Base-by-base conservation (phyloP, 2,329 filamentous ascomycete genomes). In the Tolypocladium tundrense region DNA sequence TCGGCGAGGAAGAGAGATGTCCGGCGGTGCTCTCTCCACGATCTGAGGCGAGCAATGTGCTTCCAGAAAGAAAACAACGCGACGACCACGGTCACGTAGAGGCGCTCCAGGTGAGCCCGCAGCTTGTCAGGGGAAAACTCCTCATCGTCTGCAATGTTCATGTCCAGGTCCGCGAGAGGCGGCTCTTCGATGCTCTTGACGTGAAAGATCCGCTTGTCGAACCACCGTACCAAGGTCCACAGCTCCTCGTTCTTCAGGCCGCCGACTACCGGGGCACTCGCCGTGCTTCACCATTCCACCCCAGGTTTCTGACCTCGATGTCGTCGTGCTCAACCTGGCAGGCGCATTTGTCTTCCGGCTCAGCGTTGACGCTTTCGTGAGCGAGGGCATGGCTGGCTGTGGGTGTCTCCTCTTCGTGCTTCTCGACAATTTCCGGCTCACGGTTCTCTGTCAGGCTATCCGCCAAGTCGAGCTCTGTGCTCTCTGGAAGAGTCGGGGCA, bases 41-140 rank as follows among this genome's bases (percentile, higher is more conserved):
- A 93, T 19, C 91, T 80, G 7, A 96, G 73, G 14, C 90, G 80
- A 3, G 83, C 86, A 61, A 92, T 79, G 60, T 96, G 90, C 66
- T 94, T 93, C 60, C 82, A 81, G 19, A 83, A 80, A 0, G 77
- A 79, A 50, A 91, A 79, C 14, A 91, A 52, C 16, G 85, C 80
- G 54, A 92, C 81, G 9, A 88, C 76, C 0, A 95, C 83, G 0
- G 87, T 90, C 80, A 91, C 91, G 69, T 95, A 95, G 13, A 94
- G 75, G 16, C 91, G 79, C 72, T 95, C 91, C 4, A 94, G 69
- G 56, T 88, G 91, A 2, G 86, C 83, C 13, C 90, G 81, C 51
- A 95, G 75, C 73, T 94, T 94, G 66, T 94, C 90, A 0, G 90
- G 90, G 0, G 88, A 90, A 69, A 94, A 94, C 58, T 92, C 88